Conservation (phyloP, 192 early-diverging fungal genomes). For the Entomortierella lignicola region DNA sequence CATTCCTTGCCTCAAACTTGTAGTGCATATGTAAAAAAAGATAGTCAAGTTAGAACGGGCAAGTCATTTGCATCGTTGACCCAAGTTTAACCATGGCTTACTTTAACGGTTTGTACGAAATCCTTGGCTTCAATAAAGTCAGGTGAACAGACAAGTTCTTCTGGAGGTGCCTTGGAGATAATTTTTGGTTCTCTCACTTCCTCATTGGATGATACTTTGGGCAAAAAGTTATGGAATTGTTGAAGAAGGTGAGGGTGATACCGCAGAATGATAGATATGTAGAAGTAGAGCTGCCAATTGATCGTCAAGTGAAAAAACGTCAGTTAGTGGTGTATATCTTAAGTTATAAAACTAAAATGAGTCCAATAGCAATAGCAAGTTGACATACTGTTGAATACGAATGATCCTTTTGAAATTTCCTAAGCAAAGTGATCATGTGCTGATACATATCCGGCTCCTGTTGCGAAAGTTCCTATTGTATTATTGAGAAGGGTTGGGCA, state of each 20-base stretch:
- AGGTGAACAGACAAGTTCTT: slow-evolving; percentile 41
- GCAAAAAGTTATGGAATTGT: slow-evolving; percentile 46
- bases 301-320: background rate
- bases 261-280: slow-evolving; percentile 44
- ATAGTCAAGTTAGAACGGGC: background rate
- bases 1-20: slow-evolving; percentile 32
- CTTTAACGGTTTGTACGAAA: slow-evolving; percentile 51
- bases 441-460: slow-evolving; percentile 52
- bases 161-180: slow-evolving; percentile 50
- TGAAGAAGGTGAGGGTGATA: slow-evolving; percentile 51
- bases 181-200: slow-evolving; percentile 36
- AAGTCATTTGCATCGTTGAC: background rate
- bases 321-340: background rate
- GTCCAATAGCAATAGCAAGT: background rate
- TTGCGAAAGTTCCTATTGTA: slow-evolving; percentile 30
- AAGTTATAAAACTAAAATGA: too few species aligned
- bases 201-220: slow-evolving; percentile 4
- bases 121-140: slow-evolving; percentile 53
- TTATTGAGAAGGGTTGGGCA: too few species aligned
- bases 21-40: background rate
- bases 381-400: slow-evolving; percentile 40
- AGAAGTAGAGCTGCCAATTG: slow-evolving; percentile 37
- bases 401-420: slow-evolving; percentile 52
- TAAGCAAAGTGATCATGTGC: slow-evolving; percentile 41
- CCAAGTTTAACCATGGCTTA: background rate